A percentile compares a stretch with the other conserved stretches of the same genome.
These are phyloP conservation scores for Xanthoceras sorbifolium DNA, from an alignment of 345 rosid genomes.

Conservation along the genomic window DNA sequence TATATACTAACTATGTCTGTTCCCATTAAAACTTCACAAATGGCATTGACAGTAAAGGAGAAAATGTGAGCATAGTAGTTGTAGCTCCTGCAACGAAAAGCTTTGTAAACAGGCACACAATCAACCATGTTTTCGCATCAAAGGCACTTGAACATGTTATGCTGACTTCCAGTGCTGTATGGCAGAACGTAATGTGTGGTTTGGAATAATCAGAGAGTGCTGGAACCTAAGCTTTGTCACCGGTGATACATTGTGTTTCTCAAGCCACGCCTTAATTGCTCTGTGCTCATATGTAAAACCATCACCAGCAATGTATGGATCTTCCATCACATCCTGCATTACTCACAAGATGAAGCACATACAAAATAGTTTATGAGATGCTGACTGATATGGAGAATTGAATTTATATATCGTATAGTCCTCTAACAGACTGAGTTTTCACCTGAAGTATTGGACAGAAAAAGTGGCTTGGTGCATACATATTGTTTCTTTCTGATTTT, in stretches of 20 bases:
- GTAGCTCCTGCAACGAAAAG: neutral
- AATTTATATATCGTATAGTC: neutral
- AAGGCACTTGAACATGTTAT: slow-evolving; percentile 18
- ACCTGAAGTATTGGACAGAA: slow-evolving; percentile 92
- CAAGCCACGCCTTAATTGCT: slow-evolving; percentile 79
- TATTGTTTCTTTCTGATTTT: slow-evolving; percentile 45
- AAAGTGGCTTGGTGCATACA: slow-evolving; percentile 61
- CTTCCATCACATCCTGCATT: slow-evolving; percentile 80
- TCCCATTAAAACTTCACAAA: neutral
- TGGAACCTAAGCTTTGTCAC: slow-evolving; percentile 65
- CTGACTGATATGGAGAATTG: neutral
- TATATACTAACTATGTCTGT: neutral
- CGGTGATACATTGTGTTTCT: slow-evolving; percentile 65
- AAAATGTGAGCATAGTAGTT: no score
- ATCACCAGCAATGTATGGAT: slow-evolving; percentile 87
- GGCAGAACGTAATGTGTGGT: slow-evolving; percentile 66
- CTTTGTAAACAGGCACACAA: neutral
- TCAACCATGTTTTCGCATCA: neutral
- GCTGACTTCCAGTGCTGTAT: slow-evolving; percentile 80
- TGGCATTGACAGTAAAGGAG: neutral
- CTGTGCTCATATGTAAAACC: slow-evolving; percentile 80
- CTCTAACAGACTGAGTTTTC: slow-evolving; percentile 10
- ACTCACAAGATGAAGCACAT: neutral
- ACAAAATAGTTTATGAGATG: neutral
- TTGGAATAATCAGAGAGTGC: slow-evolving; percentile 53